Evolutionary conservation across 2,329 filamentous ascomycete genomes (phyloP).

Genomic region (Geosmithia morbida): DNA sequence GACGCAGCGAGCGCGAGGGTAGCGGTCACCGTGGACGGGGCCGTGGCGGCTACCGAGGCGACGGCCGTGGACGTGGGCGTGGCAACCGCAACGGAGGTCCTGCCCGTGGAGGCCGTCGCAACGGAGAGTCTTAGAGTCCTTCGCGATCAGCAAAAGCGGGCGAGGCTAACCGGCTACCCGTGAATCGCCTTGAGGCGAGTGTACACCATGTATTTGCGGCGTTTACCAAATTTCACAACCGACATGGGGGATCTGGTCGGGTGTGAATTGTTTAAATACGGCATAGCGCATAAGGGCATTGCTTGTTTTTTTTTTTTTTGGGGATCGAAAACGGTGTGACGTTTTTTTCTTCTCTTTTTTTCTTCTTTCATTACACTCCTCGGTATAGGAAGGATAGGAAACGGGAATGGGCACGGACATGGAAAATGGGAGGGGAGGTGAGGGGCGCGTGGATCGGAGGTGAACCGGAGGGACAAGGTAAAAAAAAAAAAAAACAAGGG

Average conservation of each 20-base stretch:
- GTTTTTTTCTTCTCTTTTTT: too few species aligned
- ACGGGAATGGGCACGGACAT: background rate
- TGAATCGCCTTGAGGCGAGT: background rate
- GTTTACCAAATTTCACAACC: background rate
- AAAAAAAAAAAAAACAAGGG: background rate
- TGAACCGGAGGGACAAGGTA: background rate
- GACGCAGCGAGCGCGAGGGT: constrained; percentile 37
- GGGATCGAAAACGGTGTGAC: background rate
- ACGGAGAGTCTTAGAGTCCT: constrained; percentile 21
- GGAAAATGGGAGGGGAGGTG: background rate
- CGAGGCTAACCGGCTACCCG: background rate
- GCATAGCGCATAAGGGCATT: background rate
- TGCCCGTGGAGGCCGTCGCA: constrained; percentile 16
- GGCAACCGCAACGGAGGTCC: constrained; percentile 20
- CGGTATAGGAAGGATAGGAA: too few species aligned
- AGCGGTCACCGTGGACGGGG: constrained; percentile 25
- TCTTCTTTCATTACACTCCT: too few species aligned
- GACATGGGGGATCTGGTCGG: background rate
- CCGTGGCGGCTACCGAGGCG: constrained; percentile 34
- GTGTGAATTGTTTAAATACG: background rate
- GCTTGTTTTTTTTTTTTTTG: background rate
- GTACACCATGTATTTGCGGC: background rate
- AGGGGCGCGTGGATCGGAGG: background rate
- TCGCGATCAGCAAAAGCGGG: constrained; percentile 7
- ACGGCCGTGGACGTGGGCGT: constrained; percentile 29